phyloP scores from a whole-genome alignment of 345 rosid genomes.

The Trapa bicornis region DNA sequence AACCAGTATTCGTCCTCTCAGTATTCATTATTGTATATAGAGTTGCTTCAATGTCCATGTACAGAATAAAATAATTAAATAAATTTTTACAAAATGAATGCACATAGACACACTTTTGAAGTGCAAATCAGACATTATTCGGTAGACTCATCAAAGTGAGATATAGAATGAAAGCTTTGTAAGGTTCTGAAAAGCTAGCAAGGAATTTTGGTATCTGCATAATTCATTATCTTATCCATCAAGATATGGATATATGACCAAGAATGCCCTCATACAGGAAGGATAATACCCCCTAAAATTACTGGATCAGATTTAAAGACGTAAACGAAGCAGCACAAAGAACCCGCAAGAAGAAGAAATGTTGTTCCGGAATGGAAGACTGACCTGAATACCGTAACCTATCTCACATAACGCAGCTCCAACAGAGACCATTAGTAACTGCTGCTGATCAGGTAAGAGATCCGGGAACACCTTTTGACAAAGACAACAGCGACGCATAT shows the following conservation, averaged over 20 bases:
- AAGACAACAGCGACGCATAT: neutral
- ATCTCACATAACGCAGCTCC: constrained; percentile 56
- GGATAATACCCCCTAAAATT: neutral
- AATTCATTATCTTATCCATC: too few species aligned
- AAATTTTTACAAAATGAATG: neutral
- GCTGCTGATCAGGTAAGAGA: constrained; percentile 68
- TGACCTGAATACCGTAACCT: constrained; percentile 76
- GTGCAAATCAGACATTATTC: too few species aligned
- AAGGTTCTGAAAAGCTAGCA: neutral
- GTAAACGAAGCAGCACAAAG: neutral
- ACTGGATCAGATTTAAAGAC: neutral
- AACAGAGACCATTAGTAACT: constrained; percentile 70
- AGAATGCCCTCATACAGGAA: too few species aligned
- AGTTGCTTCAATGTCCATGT: neutral
- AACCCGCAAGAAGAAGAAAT: neutral
- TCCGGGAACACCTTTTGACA: constrained; percentile 60
- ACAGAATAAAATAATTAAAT: too few species aligned
- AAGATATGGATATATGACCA: too few species aligned
- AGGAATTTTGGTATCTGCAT: neutral
- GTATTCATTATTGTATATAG: neutral
- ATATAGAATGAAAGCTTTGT: neutral
- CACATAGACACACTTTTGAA: neutral
- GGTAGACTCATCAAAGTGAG: neutral
- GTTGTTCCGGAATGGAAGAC: neutral
- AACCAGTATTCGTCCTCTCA: neutral